phyloP scores from a whole-genome alignment of 768 basidiomycete species.

The Boletus huronensis region DNA sequence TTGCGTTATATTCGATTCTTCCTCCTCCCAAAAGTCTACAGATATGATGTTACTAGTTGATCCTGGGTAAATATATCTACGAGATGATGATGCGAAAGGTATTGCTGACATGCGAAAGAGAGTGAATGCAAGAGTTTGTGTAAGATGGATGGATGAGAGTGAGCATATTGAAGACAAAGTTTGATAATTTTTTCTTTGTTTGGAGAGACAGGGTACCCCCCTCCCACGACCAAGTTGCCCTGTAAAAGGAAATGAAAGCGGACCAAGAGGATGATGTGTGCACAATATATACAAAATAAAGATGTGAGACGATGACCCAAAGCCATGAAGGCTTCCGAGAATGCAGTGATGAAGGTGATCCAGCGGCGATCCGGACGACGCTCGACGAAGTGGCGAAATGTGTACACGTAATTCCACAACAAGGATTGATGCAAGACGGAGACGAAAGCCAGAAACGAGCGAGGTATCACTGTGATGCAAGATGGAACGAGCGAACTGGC shows the following conservation, averaged over 20 bases:
- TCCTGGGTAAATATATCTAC: conserved; percentile 21
- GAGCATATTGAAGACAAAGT: background rate
- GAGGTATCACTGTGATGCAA: conserved; percentile 2
- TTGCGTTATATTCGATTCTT: conserved; percentile 16
- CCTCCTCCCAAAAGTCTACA: conserved; percentile 17
- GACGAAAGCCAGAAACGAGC: conserved; percentile 16
- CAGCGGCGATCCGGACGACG: conserved; percentile 8
- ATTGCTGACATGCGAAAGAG: conserved; percentile 4
- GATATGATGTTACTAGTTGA: conserved; percentile 22
- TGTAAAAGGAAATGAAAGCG: background rate
- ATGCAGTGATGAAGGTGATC: background rate
- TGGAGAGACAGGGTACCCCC: background rate
- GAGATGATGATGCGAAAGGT: conserved; percentile 6
- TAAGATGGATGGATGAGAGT: background rate
- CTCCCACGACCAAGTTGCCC: conserved; percentile 9
- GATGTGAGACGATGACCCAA: background rate
- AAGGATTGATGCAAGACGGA: conserved; percentile 18
- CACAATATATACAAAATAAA: conserved; percentile 25
- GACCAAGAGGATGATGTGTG: conserved; percentile 1
- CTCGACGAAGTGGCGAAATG: conserved; percentile 16
- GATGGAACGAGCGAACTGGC: conserved; percentile 8
- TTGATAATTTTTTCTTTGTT: background rate
- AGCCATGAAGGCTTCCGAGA: background rate
- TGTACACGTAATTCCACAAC: conserved; percentile 36
- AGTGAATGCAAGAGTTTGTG: conserved; percentile 1